phyloP scores from a whole-genome alignment of 2,329 filamentous ascomycete genomes.

The Monosporascus ibericus region DNA sequence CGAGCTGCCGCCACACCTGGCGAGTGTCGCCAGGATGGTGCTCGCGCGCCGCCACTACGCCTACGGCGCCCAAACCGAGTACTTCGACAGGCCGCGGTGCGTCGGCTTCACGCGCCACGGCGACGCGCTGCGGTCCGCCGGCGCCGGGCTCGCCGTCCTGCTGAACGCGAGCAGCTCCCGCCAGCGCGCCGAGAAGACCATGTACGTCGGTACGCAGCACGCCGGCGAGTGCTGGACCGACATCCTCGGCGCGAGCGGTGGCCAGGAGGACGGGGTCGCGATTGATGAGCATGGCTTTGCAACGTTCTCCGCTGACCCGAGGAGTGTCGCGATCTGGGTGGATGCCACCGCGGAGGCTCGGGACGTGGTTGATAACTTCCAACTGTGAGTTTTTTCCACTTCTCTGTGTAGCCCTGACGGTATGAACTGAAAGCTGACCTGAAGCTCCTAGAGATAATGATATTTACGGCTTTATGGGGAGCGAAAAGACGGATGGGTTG shows the following conservation, averaged over 20 bases:
- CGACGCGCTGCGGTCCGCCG: constrained; percentile 27
- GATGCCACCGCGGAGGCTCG: neutral
- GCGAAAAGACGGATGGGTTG: neutral
- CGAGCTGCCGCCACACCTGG: constrained; percentile 42
- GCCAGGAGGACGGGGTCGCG: neutral
- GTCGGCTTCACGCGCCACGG: constrained; percentile 52
- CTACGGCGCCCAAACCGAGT: constrained; percentile 59
- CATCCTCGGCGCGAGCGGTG: constrained; percentile 34
- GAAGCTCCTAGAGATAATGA: neutral
- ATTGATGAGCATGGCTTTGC: neutral
- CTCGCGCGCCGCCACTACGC: constrained; percentile 60
- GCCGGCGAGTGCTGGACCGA: constrained; percentile 58
- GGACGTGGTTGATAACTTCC: neutral
- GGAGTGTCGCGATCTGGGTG: neutral
- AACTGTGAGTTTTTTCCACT: neutral
- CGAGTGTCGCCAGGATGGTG: constrained; percentile 50
- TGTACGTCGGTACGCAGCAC: constrained; percentile 55
- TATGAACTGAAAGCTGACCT: neutral
- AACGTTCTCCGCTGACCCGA: neutral
- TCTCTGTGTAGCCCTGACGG: neutral
- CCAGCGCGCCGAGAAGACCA: constrained; percentile 41
- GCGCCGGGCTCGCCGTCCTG: constrained; percentile 49
- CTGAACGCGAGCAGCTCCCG: constrained; percentile 24
- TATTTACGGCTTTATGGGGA: neutral
- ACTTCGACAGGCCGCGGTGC: constrained; percentile 51